These are phyloP conservation scores for Fusarium vanettenii DNA, from an alignment of 2,329 filamentous ascomycete species.

Conservation along the genomic window DNA sequence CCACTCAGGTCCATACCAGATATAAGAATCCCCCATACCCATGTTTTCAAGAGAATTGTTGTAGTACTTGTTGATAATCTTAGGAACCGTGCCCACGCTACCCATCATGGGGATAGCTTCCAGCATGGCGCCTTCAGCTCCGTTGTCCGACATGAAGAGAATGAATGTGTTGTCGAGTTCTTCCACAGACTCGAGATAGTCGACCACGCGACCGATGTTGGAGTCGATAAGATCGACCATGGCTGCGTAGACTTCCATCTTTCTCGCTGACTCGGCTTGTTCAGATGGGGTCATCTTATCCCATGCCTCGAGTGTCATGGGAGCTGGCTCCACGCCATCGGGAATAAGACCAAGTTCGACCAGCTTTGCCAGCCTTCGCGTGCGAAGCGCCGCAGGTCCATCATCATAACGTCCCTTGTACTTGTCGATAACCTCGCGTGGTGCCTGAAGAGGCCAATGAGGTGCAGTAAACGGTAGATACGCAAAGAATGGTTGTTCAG, in stretches of 20 bases:
- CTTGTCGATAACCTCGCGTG: not conserved
- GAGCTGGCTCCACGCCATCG: not conserved
- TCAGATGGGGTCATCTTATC: conserved; percentile 20
- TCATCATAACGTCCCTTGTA: not conserved
- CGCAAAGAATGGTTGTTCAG: not conserved
- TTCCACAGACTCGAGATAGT: not conserved
- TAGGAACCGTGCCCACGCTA: conserved; percentile 22
- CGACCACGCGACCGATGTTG: not conserved
- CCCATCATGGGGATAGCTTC: conserved; percentile 65
- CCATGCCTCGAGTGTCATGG: conserved; percentile 58
- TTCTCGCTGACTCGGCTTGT: conserved; percentile 20
- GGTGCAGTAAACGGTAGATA: not conserved
- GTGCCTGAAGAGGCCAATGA: not conserved
- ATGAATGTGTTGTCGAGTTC: not conserved
- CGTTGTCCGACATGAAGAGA: conserved; percentile 52
- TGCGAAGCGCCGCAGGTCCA: not conserved
- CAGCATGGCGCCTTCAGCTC: conserved; percentile 64
- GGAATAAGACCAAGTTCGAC: not conserved
- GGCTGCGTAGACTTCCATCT: conserved; percentile 62
- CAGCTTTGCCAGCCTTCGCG: not conserved
- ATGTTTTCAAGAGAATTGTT: conserved; percentile 64
- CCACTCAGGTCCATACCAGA: conserved; percentile 71
- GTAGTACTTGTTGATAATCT: conserved; percentile 54
- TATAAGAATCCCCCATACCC: conserved; percentile 66
- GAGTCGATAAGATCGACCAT: conserved; percentile 65